phyloP scores from a whole-genome alignment of 805 yeast genomes.

The Priceomyces medius region DNA sequence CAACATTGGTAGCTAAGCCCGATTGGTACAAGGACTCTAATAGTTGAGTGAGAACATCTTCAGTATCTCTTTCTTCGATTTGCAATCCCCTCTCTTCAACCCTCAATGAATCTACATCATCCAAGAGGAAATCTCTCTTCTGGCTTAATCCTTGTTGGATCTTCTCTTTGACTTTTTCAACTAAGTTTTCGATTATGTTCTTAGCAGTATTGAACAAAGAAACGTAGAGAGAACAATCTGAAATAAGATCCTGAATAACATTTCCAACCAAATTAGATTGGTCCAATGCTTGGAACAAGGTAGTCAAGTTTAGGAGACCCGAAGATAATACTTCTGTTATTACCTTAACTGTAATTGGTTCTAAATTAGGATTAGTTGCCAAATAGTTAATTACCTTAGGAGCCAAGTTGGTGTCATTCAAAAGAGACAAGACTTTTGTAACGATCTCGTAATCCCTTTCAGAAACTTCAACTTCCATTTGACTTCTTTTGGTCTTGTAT shows the following conservation, averaged over 20 bases:
- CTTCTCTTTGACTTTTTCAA: slow-evolving; percentile 21
- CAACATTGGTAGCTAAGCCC: slow-evolving; percentile 42
- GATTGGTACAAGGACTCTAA: slow-evolving; percentile 41
- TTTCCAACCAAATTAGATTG: slow-evolving; percentile 34
- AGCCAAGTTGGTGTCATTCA: slow-evolving; percentile 36
- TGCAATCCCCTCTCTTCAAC: slow-evolving; percentile 5
- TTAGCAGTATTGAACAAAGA: slow-evolving; percentile 32
- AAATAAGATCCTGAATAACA: slow-evolving; percentile 34
- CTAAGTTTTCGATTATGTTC: slow-evolving; percentile 24
- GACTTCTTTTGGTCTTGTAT: slow-evolving; percentile 30
- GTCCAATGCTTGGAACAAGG: slow-evolving; percentile 36
- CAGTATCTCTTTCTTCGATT: slow-evolving; percentile 21
- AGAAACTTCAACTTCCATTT: slow-evolving; percentile 21
- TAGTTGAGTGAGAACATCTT: slow-evolving; percentile 32
- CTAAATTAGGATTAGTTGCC: slow-evolving; percentile 25
- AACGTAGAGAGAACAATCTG: slow-evolving; percentile 39
- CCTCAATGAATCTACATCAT: not conserved
- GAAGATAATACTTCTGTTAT: slow-evolving; percentile 32
- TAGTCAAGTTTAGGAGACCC: slow-evolving; percentile 30
- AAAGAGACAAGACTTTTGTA: slow-evolving; percentile 37
- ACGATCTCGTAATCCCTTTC: slow-evolving; percentile 41
- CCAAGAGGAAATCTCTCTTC: slow-evolving; percentile 4
- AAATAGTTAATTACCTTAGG: slow-evolving; percentile 34
- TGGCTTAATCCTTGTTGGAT: slow-evolving; percentile 17
- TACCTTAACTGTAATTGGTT: slow-evolving; percentile 18